Percentiles rank a stretch among this genome's conserved stretches.
Conservation (phyloP, 2,329 filamentous ascomycete species). For the Macrophomina phaseolina region DNA sequence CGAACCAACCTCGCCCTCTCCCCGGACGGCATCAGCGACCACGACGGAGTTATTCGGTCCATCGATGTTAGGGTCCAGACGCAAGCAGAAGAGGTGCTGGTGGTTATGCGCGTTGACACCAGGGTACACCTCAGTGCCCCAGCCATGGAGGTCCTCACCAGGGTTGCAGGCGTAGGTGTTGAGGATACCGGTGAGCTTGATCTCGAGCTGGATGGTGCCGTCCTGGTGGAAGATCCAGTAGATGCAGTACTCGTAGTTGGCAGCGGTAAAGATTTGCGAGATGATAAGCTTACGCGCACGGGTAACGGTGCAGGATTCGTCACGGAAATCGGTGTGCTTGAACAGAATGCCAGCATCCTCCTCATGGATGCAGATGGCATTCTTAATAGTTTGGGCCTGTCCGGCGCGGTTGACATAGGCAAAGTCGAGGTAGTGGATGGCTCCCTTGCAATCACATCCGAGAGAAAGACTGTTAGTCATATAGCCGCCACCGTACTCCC, state of each 20-base stretch:
- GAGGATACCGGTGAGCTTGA: conserved; percentile 87
- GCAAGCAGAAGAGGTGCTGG: conserved; percentile 92
- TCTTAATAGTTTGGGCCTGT: conserved; percentile 81
- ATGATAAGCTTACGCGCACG: conserved; percentile 84
- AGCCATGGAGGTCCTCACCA: conserved; percentile 81
- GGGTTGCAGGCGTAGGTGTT: conserved; percentile 87
- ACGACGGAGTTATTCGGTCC: conserved; percentile 85
- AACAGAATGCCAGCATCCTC: conserved; percentile 91
- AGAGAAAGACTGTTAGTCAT: conserved; percentile 80
- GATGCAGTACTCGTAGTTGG: conserved; percentile 91
- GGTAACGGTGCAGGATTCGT: conserved; percentile 85
- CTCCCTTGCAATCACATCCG: conserved; percentile 86
- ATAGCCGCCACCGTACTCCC: conserved; percentile 81
- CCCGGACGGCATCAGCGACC: conserved; percentile 75
- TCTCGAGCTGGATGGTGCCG: conserved; percentile 88
- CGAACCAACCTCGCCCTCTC: conserved; percentile 77
- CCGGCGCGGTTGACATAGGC: conserved; percentile 81
- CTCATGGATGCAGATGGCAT: conserved; percentile 94
- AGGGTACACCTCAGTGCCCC: conserved; percentile 90
- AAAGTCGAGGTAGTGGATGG: conserved; percentile 90
- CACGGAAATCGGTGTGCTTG: conserved; percentile 93
- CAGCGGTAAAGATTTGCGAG: conserved; percentile 91
- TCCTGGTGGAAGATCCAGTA: conserved; percentile 95
- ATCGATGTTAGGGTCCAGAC: conserved; percentile 86
- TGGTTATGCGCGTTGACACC: conserved; percentile 95